Percentiles rank a stretch among this genome's conserved stretches.
These are phyloP conservation scores for Solanum sitiens DNA, from an alignment of 257 asterid genomes.

Conservation along the genomic window DNA sequence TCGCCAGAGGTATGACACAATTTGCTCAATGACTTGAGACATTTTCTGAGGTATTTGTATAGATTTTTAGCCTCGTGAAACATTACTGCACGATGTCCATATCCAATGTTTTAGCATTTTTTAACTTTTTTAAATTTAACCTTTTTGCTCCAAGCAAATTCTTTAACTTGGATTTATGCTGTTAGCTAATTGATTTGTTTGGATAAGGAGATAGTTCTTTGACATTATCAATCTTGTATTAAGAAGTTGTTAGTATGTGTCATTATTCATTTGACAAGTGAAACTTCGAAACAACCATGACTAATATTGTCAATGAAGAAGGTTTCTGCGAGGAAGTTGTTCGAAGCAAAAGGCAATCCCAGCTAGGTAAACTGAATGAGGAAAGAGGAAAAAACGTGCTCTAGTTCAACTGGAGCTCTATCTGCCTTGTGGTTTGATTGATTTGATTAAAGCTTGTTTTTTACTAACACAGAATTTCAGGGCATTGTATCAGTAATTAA, in stretches of 20 bases:
- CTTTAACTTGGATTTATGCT: neutral
- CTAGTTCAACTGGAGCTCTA: neutral
- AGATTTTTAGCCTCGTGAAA: neutral
- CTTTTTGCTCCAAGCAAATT: neutral
- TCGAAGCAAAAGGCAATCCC: neutral
- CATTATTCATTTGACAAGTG: neutral
- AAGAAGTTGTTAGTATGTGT: neutral
- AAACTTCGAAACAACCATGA: neutral
- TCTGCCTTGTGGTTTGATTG: neutral
- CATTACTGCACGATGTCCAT: neutral
- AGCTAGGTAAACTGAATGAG: neutral
- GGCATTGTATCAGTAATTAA: neutral
- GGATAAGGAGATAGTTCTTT: neutral
- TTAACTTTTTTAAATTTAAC: neutral
- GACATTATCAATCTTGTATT: neutral
- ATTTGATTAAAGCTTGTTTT: neutral
- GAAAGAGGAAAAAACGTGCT: neutral
- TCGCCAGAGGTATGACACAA: constrained; percentile 33
- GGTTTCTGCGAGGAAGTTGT: neutral
- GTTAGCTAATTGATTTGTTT: neutral
- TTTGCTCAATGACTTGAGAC: neutral
- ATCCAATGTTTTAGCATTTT: neutral
- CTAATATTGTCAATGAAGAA: neutral
- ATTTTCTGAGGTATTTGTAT: neutral
- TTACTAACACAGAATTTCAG: neutral